These are phyloP conservation scores for Prunus persica DNA, from an alignment of 306 rosid genomes.

Conservation along the genomic window DNA sequence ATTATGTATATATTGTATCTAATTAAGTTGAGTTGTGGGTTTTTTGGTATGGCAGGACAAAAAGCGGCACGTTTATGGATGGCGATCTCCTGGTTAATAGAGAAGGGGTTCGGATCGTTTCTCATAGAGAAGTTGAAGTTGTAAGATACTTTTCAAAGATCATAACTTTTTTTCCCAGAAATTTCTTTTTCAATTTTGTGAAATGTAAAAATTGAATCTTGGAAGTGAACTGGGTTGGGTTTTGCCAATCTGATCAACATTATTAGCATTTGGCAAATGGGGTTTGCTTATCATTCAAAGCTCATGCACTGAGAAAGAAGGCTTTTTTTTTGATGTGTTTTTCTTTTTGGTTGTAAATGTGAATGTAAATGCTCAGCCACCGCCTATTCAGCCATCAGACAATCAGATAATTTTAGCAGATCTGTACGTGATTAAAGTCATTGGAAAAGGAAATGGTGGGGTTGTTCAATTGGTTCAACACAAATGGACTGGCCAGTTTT, in stretches of 20 bases:
- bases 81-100: slow-evolving; percentile 94
- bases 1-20: slow-evolving; percentile 13
- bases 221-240: background rate
- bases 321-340: slow-evolving; percentile 26
- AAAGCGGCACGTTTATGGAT: slow-evolving; percentile 89
- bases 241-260: background rate
- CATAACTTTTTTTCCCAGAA: background rate
- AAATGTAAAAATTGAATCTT: slow-evolving; percentile 12
- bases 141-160: slow-evolving; percentile 36
- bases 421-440: slow-evolving; percentile 72
- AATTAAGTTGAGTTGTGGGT: slow-evolving; percentile 31
- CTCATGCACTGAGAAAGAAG: background rate
- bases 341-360: slow-evolving; percentile 11
- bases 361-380: slow-evolving; percentile 58
- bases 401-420: slow-evolving; percentile 76
- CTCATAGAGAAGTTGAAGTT: slow-evolving; percentile 74
- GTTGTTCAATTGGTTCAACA: slow-evolving; percentile 93
- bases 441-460: slow-evolving; percentile 95
- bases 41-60: slow-evolving; percentile 52
- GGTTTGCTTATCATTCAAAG: slow-evolving; percentile 2
- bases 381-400: slow-evolving; percentile 83
- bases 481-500: slow-evolving; percentile 98
- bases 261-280: background rate
- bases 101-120: slow-evolving; percentile 87
- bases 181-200: background rate